Conservation (phyloP, 1,284 basidiomycete genomes). For the Tilletia indica region DNA sequence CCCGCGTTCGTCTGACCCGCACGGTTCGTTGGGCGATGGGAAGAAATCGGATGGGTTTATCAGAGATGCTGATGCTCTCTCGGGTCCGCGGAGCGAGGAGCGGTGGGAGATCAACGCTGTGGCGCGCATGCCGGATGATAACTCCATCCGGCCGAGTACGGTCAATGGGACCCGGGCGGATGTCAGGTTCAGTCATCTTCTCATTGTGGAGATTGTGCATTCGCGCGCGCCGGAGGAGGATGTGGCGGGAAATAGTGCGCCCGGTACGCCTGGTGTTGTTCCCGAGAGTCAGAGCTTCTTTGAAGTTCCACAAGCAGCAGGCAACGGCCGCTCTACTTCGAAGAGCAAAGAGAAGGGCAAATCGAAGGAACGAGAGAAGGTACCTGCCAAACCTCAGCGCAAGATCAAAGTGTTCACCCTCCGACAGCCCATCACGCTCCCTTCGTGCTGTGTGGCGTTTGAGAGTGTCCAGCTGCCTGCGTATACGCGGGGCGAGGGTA, state of each 20-base stretch:
- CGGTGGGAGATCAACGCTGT: slow-evolving; percentile 54
- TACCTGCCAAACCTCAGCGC: slow-evolving; percentile 23
- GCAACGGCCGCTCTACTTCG: background rate
- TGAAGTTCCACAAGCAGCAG: no score
- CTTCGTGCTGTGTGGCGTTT: slow-evolving; percentile 54
- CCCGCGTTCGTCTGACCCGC: slow-evolving; percentile 40
- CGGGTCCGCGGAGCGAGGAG: slow-evolving; percentile 26
- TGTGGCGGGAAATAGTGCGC: background rate
- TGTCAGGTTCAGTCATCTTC: slow-evolving; percentile 49
- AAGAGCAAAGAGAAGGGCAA: slow-evolving; percentile 4
- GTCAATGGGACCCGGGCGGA: slow-evolving; percentile 42
- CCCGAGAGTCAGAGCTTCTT: no score
- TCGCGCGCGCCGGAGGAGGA: slow-evolving; percentile 29
- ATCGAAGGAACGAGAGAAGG: slow-evolving; percentile 19
- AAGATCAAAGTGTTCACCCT: slow-evolving; percentile 54
- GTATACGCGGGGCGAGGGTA: slow-evolving; percentile 32
- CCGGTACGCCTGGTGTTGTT: slow-evolving; percentile 25
- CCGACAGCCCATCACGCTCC: slow-evolving; percentile 48
- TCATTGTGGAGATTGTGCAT: slow-evolving; percentile 55
- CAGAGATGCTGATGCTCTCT: slow-evolving; percentile 30
- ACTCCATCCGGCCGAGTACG: slow-evolving; percentile 48
- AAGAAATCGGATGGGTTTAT: slow-evolving; percentile 48
- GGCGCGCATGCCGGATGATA: slow-evolving; percentile 54
- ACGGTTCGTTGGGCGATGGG: slow-evolving; percentile 37
- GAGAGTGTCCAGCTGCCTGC: slow-evolving; percentile 52